Percentiles rank a stretch among this genome's conserved stretches.
These are phyloP conservation scores for Rossbeevera mucosa DNA, from an alignment of 768 basidiomycete genomes.

Conservation along the genomic window DNA sequence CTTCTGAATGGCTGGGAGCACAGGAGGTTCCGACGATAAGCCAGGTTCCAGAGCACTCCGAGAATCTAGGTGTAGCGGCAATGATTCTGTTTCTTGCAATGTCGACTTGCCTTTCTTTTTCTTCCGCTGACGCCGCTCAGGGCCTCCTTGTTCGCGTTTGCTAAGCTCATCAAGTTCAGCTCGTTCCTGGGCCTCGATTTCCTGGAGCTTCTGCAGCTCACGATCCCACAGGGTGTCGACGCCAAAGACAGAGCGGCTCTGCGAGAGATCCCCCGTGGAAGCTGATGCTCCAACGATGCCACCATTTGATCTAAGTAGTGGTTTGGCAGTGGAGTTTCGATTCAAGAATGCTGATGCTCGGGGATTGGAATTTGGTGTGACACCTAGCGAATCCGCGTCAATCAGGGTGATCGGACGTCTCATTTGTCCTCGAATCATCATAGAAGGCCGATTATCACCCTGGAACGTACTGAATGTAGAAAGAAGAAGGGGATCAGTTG, in stretches of 20 bases:
- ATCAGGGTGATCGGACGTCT: constrained; percentile 66
- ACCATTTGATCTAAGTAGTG: constrained; percentile 61
- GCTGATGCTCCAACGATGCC: constrained; percentile 33
- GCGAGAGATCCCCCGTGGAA: constrained; percentile 33
- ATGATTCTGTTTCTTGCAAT: constrained; percentile 39
- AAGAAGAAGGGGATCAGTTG: constrained; percentile 4
- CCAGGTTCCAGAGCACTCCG: constrained; percentile 23
- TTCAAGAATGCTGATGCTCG: constrained; percentile 41
- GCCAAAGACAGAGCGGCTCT: constrained; percentile 82
- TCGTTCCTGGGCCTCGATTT: constrained; percentile 69
- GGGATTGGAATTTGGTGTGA: constrained; percentile 43
- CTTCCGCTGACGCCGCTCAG: constrained; percentile 32
- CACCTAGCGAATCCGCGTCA: constrained; percentile 58
- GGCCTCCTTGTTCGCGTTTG: constrained; percentile 43
- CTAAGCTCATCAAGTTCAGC: constrained; percentile 49
- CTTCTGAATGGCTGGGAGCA: constrained; percentile 35
- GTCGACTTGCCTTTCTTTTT: constrained; percentile 46
- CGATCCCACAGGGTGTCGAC: constrained; percentile 91
- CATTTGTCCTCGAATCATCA: constrained; percentile 74
- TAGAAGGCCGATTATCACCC: constrained; percentile 85
- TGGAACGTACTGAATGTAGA: constrained; percentile 62
- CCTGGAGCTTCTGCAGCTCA: constrained; percentile 75
- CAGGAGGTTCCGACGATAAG: constrained; percentile 23
- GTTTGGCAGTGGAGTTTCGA: constrained; percentile 54
- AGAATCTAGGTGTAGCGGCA: constrained; percentile 29